Percentiles rank a stretch among this genome's conserved stretches.
Conservation (phyloP, 345 rosid genomes). For the Noccaea caerulescens region DNA sequence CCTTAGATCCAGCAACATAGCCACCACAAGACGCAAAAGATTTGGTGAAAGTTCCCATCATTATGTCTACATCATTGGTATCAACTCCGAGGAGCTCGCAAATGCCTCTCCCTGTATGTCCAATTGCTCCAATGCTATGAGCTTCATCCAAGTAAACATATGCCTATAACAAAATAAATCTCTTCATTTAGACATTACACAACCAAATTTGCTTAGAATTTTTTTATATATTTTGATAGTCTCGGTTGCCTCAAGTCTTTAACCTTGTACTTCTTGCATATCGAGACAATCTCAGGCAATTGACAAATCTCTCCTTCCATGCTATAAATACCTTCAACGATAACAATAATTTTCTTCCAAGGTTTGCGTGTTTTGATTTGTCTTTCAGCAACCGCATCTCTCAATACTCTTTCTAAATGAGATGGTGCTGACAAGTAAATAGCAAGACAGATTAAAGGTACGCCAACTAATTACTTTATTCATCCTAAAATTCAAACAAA, state of each 20-base stretch:
- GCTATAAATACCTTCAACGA: slow-evolving; percentile 92
- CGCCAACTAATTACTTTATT: too few species aligned
- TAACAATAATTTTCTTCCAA: slow-evolving; percentile 90
- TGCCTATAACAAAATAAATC: slow-evolving; percentile 50
- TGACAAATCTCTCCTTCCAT: slow-evolving; percentile 96
- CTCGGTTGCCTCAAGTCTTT: slow-evolving; percentile 19
- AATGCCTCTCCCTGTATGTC: slow-evolving; percentile 90
- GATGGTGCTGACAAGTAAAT: slow-evolving; percentile 64
- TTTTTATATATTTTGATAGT: not conserved
- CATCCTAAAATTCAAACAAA: too few species aligned
- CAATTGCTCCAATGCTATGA: slow-evolving; percentile 98
- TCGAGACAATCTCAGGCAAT: slow-evolving; percentile 85
- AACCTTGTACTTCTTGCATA: slow-evolving; percentile 93
- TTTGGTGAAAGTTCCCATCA: slow-evolving; percentile 99
- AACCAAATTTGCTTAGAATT: slow-evolving; percentile 16
- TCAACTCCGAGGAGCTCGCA: slow-evolving; percentile 95
- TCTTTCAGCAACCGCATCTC: slow-evolving; percentile 91
- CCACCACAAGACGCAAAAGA: slow-evolving; percentile 99
- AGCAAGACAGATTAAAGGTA: slow-evolving; percentile 4
- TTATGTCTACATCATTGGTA: slow-evolving; percentile 86
- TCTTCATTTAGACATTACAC: not conserved
- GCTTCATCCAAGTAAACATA: slow-evolving; percentile 94
- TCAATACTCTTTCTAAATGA: slow-evolving; percentile 90
- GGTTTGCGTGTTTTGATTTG: slow-evolving; percentile 92
- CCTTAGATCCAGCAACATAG: slow-evolving; percentile 96